phyloP scores from a whole-genome alignment of 2,329 filamentous ascomycete genomes.

The Phyllosticta citrichinensis region DNA sequence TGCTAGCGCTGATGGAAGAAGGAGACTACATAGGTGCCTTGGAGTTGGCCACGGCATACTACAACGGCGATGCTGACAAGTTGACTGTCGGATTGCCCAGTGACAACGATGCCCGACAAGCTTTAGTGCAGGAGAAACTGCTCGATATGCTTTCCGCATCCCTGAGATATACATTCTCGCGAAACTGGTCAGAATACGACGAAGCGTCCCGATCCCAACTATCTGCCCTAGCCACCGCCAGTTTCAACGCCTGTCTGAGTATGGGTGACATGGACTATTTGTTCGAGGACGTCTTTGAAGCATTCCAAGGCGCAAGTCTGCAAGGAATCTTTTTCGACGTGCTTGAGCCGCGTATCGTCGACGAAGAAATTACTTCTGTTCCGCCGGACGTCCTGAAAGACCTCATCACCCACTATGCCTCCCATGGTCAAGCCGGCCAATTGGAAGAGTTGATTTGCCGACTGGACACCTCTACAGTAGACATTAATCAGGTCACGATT shows the following conservation, averaged over 20 bases:
- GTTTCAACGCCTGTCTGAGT: slow-evolving; percentile 71
- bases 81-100: slow-evolving; percentile 89
- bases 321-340: slow-evolving; percentile 76
- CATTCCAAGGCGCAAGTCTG: slow-evolving; percentile 68
- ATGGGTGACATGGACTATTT: slow-evolving; percentile 74
- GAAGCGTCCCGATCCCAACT: slow-evolving; percentile 51
- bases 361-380: slow-evolving; percentile 61
- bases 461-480: slow-evolving; percentile 80
- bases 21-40: slow-evolving; percentile 95
- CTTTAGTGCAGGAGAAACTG: slow-evolving; percentile 77
- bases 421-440: slow-evolving; percentile 61
- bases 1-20: slow-evolving; percentile 89
- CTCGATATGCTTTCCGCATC: slow-evolving; percentile 91
- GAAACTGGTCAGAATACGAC: slow-evolving; percentile 38
- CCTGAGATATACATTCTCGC: slow-evolving; percentile 75
- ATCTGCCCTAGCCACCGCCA: slow-evolving; percentile 68
- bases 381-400: slow-evolving; percentile 80
- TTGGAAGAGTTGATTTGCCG: slow-evolving; percentile 93
- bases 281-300: slow-evolving; percentile 83
- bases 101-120: slow-evolving; percentile 63
- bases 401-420: slow-evolving; percentile 71
- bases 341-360: slow-evolving; percentile 78
- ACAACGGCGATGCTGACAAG: slow-evolving; percentile 83
- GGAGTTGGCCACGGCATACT: slow-evolving; percentile 82
- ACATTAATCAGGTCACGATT: slow-evolving; percentile 83